Base-by-base conservation (phyloP, 1,139 yeast species). In the Kurtzmaniella quercitrusa region DNA sequence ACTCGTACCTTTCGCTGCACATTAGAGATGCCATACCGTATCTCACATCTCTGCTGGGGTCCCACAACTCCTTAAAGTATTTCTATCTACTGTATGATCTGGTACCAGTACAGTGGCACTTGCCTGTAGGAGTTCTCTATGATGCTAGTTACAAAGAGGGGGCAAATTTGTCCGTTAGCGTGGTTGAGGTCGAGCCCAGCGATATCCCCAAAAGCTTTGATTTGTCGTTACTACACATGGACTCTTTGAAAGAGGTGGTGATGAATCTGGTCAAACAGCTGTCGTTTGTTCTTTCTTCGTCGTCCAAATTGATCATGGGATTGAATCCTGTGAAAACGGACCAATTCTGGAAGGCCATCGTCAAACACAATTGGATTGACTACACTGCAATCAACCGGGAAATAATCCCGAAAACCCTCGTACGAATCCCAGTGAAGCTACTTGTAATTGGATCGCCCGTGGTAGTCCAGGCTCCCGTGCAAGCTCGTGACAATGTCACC, bases 221-320 rank as follows among this genome's bases (percentile, higher is more conserved):
- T 18, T 7, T 10, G 3, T 18, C 14, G 5, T 15, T 17, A 17
- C 16, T 34, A 7, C 16, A 34, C 23, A 12, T 12, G 8, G 24
- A 34, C 8, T 15, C 14, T 3, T 47, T 87, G 25, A 67, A 70
- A 44, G 77, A 74, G 44, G 74, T 78, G 42, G 79, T 93, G 80
- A 68, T 82, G 47, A 89, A 90, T 58, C 90, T 81, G 50, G 63
- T 88, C 57, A 91, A 91, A 55, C 96, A 91, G 56, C 76, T 90
- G 2, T 79, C 87, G 54, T 87, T 73, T 56, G 79, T 89, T 0
- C 60, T 85, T 31, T 80, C 84, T 50, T 95, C 95, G 0, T 77
- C 79, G 21, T 75, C 95, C 8, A 87, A 85, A 50, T 75, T 81
- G 1, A 77, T 91, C 19, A 85, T 91, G 95, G 72, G 75, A 31